A percentile compares a stretch with the other conserved stretches of the same genome.
Conservation (phyloP, 306 rosid genomes). For the Alnus rubra region DNA sequence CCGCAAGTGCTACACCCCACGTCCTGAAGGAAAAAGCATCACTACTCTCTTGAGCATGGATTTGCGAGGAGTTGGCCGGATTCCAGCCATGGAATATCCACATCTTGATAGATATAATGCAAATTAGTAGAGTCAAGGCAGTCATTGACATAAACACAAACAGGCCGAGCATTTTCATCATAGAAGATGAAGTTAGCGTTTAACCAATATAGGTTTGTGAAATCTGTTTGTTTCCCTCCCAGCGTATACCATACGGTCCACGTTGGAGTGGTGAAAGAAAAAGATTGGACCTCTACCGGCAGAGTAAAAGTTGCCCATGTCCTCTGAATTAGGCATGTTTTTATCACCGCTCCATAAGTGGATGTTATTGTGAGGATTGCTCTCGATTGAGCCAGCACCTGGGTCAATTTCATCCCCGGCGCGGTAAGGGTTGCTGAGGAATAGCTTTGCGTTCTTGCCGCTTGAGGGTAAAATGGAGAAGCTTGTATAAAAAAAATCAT, state of each 20-base stretch:
- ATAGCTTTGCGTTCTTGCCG: too few species aligned
- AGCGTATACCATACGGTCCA: slow-evolving; percentile 66
- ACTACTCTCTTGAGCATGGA: background rate
- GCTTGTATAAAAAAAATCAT: too few species aligned
- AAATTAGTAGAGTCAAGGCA: too few species aligned
- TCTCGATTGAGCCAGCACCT: too few species aligned
- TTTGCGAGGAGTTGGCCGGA: slow-evolving; percentile 49
- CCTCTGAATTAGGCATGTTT: slow-evolving; percentile 46
- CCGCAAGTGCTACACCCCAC: slow-evolving; percentile 55
- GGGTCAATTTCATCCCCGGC: too few species aligned
- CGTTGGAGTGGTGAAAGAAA: slow-evolving; percentile 60
- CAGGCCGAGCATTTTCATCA: too few species aligned
- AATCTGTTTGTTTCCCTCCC: slow-evolving; percentile 46
- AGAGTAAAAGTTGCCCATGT: slow-evolving; percentile 79
- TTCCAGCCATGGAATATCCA: too few species aligned
- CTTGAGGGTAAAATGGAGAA: too few species aligned
- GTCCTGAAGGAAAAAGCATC: slow-evolving; percentile 58
- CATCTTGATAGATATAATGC: too few species aligned
- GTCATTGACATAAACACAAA: too few species aligned
- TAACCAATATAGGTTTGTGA: slow-evolving; percentile 55
- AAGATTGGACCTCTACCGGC: slow-evolving; percentile 79
- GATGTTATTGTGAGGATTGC: too few species aligned
- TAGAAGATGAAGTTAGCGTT: slow-evolving; percentile 1
- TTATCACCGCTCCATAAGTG: slow-evolving; percentile 49
- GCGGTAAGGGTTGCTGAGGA: too few species aligned